Conservation (phyloP, 306 rosid genomes). For the Parietaria judaica region DNA sequence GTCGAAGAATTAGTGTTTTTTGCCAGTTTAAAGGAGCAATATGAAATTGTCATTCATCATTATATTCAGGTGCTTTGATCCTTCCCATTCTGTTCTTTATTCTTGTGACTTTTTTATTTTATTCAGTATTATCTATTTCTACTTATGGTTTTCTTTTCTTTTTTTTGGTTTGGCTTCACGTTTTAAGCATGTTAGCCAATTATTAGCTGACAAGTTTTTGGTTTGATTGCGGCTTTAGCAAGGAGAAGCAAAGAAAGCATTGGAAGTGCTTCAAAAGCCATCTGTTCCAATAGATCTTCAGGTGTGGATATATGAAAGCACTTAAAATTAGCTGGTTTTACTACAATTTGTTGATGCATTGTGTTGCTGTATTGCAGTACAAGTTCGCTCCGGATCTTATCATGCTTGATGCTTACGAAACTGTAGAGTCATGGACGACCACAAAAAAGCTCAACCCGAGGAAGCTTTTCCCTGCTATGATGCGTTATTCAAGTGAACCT, state of each 20-base stretch:
- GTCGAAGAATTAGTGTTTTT: constrained; percentile 92
- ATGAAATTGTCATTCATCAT: constrained; percentile 87
- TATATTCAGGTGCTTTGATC: constrained; percentile 73
- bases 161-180: constrained; percentile 3
- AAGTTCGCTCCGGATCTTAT: constrained; percentile 96
- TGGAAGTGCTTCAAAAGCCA: constrained; percentile 90
- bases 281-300: constrained; percentile 74
- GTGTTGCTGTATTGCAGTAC: constrained; percentile 44
- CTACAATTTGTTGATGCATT: neutral
- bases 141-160: neutral
- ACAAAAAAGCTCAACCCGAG: constrained; percentile 86
- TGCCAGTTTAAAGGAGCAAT: constrained; percentile 87
- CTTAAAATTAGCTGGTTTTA: neutral
- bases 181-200: neutral
- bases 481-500: constrained; percentile 97
- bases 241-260: constrained; percentile 93
- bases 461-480: constrained; percentile 98
- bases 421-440: constrained; percentile 96
- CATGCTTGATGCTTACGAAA: constrained; percentile 96
- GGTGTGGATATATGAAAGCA: constrained; percentile 37
- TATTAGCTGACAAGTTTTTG: constrained; percentile 1
- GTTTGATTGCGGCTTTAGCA: constrained; percentile 40
- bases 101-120: neutral
- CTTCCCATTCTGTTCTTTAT: neutral
- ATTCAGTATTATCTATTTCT: neutral